A percentile compares a stretch with the other conserved stretches of the same genome.
phyloP scores from a whole-genome alignment of 257 asterid species.

The Thymus quinquecostatus region DNA sequence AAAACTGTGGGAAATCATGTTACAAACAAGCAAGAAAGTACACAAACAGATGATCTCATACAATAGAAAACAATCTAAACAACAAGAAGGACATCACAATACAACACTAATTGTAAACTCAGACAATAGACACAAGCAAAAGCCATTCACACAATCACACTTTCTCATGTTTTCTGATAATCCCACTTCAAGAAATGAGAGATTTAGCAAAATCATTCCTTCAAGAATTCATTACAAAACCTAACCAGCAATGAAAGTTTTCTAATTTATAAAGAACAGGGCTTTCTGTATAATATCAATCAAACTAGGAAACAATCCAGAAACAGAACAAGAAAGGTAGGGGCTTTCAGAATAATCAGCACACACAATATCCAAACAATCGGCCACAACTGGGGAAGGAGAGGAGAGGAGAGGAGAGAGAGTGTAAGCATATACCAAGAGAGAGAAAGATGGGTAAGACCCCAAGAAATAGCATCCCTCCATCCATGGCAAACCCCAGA shows the following conservation, averaged over 20 bases:
- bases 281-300: not conserved
- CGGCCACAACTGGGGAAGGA: not conserved
- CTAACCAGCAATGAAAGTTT: not conserved
- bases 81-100: not conserved
- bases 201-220: not conserved
- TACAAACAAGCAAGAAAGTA: not conserved
- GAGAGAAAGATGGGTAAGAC: constrained; percentile 73
- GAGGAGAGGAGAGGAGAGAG: not conserved
- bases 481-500: constrained; percentile 97
- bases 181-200: not conserved
- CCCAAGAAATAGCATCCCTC: constrained; percentile 95
- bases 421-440: constrained; percentile 59
- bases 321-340: constrained; percentile 16
- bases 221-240: not conserved
- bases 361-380: not conserved
- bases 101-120: not conserved
- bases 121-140: not conserved
- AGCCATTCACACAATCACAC: not conserved
- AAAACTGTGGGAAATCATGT: not conserved
- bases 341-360: not conserved
- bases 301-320: not conserved
- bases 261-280: not conserved
- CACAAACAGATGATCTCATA: not conserved
- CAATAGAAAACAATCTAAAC: not conserved
- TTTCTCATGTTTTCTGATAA: not conserved